phyloP scores from a whole-genome alignment of 306 rosid species.

The Quercus ilex region DNA sequence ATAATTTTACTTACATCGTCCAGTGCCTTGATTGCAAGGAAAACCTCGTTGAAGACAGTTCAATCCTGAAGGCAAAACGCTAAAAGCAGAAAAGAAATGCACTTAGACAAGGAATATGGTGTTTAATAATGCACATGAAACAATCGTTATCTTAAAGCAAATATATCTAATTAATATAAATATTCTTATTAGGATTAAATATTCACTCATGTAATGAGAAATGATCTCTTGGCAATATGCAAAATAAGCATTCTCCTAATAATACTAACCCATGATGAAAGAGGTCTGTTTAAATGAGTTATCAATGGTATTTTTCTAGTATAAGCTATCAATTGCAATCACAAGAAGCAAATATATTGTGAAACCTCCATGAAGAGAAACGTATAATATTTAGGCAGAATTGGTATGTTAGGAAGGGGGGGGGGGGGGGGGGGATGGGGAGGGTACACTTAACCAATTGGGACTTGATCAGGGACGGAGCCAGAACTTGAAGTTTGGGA shows the following conservation, averaged over 20 bases:
- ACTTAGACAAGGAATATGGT: neutral
- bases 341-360: neutral
- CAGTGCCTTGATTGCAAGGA: no score
- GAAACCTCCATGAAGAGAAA: neutral
- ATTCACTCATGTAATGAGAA: neutral
- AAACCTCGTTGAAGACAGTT: no score
- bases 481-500: no score
- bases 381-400: no score
- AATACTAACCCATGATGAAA: neutral
- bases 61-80: constrained; percentile 7
- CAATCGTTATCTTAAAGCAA: no score
- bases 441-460: no score
- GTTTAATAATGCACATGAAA: no score
- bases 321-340: neutral
- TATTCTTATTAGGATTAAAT: no score
- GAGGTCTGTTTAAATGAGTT: neutral
- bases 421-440: no score
- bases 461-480: no score
- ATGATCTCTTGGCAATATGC: neutral
- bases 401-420: no score
- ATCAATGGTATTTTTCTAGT: neutral
- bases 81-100: constrained; percentile 25
- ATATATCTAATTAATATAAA: no score
- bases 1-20: neutral
- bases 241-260: neutral